A percentile compares a stretch with the other conserved stretches of the same genome.
phyloP scores from a whole-genome alignment of 306 rosid genomes.

The Medicago arabica region DNA sequence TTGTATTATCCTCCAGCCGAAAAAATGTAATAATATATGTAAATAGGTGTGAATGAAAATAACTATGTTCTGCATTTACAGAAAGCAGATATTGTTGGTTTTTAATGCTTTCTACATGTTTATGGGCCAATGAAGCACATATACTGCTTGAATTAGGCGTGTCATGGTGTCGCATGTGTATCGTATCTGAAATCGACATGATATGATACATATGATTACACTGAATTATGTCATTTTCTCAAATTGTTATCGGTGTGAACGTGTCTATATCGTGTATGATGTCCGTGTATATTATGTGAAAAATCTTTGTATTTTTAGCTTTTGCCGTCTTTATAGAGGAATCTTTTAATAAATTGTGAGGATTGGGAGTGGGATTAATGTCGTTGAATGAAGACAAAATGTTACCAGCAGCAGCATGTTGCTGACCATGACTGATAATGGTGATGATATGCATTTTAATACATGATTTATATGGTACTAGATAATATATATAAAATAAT shows the following conservation, averaged over 20 bases:
- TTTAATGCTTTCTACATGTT: background rate
- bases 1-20: slow-evolving; percentile 4
- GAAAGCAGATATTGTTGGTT: slow-evolving; percentile 6
- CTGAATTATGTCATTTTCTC: too few species aligned
- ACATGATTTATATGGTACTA: slow-evolving; percentile 4
- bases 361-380: slow-evolving; percentile 1
- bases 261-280: too few species aligned
- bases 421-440: slow-evolving; percentile 25
- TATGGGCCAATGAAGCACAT: background rate
- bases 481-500: background rate
- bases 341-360: slow-evolving; percentile 9
- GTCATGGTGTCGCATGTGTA: too few species aligned
- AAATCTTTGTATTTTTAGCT: background rate
- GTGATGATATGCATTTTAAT: slow-evolving; percentile 4
- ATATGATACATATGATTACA: too few species aligned
- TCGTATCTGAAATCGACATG: too few species aligned
- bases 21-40: slow-evolving; percentile 29
- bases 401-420: slow-evolving; percentile 22
- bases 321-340: slow-evolving; percentile 19
- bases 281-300: too few species aligned
- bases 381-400: slow-evolving; percentile 36
- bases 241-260: too few species aligned
- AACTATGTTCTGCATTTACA: slow-evolving; percentile 21
- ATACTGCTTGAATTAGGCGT: too few species aligned
- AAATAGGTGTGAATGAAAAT: slow-evolving; percentile 36